Evolutionary conservation across 495 filamentous ascomycete species (phyloP).

Genomic region (Rhypophila decipiens): DNA sequence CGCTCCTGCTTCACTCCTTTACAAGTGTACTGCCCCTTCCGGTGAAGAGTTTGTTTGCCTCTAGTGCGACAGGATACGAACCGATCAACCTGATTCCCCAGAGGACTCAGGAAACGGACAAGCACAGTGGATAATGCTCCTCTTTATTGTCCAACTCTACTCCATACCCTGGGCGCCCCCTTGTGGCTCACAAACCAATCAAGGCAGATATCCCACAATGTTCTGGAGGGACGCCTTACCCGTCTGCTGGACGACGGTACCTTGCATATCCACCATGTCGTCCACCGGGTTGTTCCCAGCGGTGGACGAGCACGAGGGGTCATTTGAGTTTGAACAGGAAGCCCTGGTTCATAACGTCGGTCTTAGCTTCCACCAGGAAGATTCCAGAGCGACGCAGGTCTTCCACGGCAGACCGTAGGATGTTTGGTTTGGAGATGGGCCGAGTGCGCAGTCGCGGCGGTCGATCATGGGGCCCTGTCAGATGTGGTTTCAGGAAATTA

Average conservation of each 20-base stretch:
- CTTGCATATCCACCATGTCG: background rate
- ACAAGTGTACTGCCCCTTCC: too few species aligned
- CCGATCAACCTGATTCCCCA: too few species aligned
- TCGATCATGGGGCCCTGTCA: background rate
- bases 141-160: background rate
- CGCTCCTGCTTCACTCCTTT: background rate
- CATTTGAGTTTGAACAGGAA: background rate
- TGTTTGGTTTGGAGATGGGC: background rate
- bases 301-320: background rate
- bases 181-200: background rate
- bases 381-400: too few species aligned
- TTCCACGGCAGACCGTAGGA: too few species aligned
- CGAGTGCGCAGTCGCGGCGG: background rate
- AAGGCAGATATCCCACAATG: background rate
- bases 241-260: background rate
- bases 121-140: background rate
- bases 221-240: background rate
- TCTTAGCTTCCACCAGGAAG: too few species aligned
- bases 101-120: background rate
- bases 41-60: background rate
- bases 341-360: background rate
- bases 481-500: conserved; percentile 6
- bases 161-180: background rate
- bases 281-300: background rate
- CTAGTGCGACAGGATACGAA: background rate